Conservation (phyloP, 148 eudicot genomes). For the Pouteria glomerata region DNA sequence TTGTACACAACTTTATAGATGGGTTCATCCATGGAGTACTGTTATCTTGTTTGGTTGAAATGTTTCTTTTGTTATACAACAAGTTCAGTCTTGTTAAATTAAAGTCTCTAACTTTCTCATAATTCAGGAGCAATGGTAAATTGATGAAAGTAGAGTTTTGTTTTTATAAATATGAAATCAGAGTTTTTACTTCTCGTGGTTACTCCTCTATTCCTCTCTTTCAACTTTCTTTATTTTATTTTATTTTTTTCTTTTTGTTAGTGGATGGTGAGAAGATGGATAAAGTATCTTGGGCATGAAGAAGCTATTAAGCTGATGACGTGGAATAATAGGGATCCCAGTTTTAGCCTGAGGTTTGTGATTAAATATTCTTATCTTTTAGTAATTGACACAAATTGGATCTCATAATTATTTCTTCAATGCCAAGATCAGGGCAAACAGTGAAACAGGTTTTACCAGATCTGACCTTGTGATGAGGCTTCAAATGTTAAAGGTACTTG, state of each 20-base stretch:
- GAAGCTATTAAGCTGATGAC: conserved; percentile 78
- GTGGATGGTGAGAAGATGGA: conserved; percentile 99
- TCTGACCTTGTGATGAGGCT: conserved; percentile 60
- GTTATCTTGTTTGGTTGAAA: neutral
- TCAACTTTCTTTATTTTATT: neutral
- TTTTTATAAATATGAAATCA: no score
- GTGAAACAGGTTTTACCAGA: conserved; percentile 65
- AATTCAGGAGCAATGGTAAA: neutral
- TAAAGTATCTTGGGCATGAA: conserved; percentile 63
- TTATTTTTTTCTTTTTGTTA: conserved; percentile 18
- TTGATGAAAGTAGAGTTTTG: neutral
- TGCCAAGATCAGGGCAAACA: conserved; percentile 62
- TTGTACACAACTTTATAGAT: neutral
- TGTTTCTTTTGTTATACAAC: neutral
- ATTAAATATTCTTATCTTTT: conserved; percentile 4
- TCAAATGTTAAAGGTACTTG: conserved; percentile 49
- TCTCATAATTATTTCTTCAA: conserved; percentile 4
- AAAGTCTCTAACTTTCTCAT: neutral
- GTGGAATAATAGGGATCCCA: conserved; percentile 86
- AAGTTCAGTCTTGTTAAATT: neutral
- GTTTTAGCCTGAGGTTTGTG: conserved; percentile 74
- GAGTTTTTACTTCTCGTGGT: neutral
- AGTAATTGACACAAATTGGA: neutral
- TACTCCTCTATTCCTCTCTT: conserved; percentile 1
- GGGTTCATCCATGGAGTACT: neutral